phyloP scores from a whole-genome alignment of 257 asterid species.

The Petunia axillaris region DNA sequence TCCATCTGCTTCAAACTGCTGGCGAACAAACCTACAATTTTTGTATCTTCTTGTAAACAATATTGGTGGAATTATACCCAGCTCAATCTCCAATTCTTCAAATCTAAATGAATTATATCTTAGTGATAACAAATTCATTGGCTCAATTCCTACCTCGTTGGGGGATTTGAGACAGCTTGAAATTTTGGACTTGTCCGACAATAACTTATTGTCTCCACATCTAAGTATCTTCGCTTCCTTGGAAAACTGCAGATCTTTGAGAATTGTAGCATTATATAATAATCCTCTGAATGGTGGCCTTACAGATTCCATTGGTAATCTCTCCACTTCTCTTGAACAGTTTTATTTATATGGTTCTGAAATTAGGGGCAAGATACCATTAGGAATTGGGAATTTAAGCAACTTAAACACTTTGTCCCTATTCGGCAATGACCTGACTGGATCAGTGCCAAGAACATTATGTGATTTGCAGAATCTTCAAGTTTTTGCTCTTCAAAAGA shows the following conservation, averaged over 20 bases:
- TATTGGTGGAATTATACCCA: conserved; percentile 37
- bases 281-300: conserved; percentile 39
- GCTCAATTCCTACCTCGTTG: conserved; percentile 35
- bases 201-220: conserved; percentile 27
- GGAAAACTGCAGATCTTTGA: conserved; percentile 33
- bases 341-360: conserved; percentile 25
- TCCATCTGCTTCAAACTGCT: conserved; percentile 28
- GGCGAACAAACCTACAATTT: conserved; percentile 37
- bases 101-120: conserved; percentile 28
- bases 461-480: conserved; percentile 34
- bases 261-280: background rate
- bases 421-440: conserved; percentile 33
- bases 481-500: conserved; percentile 8
- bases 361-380: conserved; percentile 37
- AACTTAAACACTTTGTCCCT: conserved; percentile 30
- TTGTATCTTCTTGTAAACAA: conserved; percentile 29
- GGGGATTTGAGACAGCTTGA: conserved; percentile 38
- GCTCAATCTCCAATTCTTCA: conserved; percentile 38
- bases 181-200: conserved; percentile 20
- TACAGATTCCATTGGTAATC: conserved; percentile 40
- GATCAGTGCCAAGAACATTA: conserved; percentile 33
- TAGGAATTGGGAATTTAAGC: conserved; percentile 44
- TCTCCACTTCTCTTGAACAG: conserved; percentile 32
- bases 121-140: conserved; percentile 30
- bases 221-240: conserved; percentile 36